Base-by-base conservation (phyloP, 2,329 filamentous ascomycete species). In the Penicillium sp. region DNA sequence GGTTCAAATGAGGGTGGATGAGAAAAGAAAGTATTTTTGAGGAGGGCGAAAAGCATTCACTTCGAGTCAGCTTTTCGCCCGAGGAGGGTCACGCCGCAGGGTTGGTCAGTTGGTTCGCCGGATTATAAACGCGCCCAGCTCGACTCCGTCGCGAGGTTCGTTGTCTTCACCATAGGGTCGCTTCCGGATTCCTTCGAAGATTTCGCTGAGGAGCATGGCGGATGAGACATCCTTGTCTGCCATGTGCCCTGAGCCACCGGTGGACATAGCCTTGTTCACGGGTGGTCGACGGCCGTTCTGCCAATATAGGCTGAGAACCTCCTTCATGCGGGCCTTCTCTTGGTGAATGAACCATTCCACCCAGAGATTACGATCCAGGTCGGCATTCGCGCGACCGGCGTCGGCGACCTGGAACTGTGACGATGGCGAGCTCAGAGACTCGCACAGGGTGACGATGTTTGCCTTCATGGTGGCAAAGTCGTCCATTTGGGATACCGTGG, bases 301-400 rank as follows among this genome's bases (percentile, higher is more conserved):
- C 68, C 72, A 77, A 54, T 77, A 74, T 17, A 70, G 48, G 30
- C 65, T 70, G 44, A 78, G 65, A 4, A 79, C 72, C 24, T 80
- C 79, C 52, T 82, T 78, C 44, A 86, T 79, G 12, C 84, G 76
- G 9, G 78, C 74, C 60, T 83, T 83, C 64, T 87, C 84, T 62
- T 87, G 84, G 62, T 84, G 82, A 39, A 83, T 79, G 75, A 82
- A 87, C 84, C 84, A 86, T 49, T 85, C 80, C 26, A 79, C 77
- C 84, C 84, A 87, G 2, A 79, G 74, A 17, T 75, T 71, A 23
- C 82, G 75, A 45, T 80, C 76, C 2, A 86, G 69, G 1, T 71
- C 59, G 13, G 82, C 77, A 47, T 77, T 74, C 32, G 82, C 75
- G 52, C 75, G 79, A 4, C 78, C 74, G 1, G 82, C 74, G 56